Evolutionary conservation across 108 stramenopile species (phyloP), one percentile per base, ranked within the genome.

Genomic region (Epithemia pelagica): DNA sequence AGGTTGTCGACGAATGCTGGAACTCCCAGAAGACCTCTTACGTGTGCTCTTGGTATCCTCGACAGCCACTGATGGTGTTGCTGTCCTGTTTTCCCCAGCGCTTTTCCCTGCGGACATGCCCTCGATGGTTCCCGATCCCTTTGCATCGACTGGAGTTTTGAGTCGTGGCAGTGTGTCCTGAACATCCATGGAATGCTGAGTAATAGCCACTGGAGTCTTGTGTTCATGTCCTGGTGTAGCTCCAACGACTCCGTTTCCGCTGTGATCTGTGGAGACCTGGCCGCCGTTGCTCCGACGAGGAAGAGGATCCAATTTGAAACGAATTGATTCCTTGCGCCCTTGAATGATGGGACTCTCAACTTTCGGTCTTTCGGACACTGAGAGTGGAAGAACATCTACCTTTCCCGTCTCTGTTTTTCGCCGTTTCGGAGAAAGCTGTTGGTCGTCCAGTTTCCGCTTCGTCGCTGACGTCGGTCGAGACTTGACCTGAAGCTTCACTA

Each of bases 401-500:
- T 30, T 51, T 21, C 30, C 67, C 58, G 28, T 58, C 60, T 64
- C 73, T 25, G 32, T 53, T 52, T 61, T 70, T 27, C 55, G 24
- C n/a, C 26, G 67, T 52, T 52, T 30, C 22, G 65, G 58, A 51
- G 61, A 59, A 26, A 66, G 32, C 30, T 32, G 51, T 3, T 61
- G 33, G 22, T 52, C 33, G 10, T 19, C 63, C 19, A 19, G 23
- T 8, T 53, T 70, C 2, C 54, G 31, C n/a, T 51, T 25, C 2
- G 55, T 59, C 53, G 54, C 10, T 52, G 19, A 33, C 24, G 28
- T 33, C 24, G 62, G 22, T 58, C 23, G 52, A n/a, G 51, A 30
- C 52, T 57, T 53, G 30, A 61, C 25, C 29, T 37, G n/a, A 2
- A 63, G 37, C 21, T 51, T 31, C 27, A 52, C 53, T 23, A 79